These are phyloP conservation scores for Starmerella scarabaei DNA, from an alignment of 805 yeast genomes.

Conservation along the genomic window DNA sequence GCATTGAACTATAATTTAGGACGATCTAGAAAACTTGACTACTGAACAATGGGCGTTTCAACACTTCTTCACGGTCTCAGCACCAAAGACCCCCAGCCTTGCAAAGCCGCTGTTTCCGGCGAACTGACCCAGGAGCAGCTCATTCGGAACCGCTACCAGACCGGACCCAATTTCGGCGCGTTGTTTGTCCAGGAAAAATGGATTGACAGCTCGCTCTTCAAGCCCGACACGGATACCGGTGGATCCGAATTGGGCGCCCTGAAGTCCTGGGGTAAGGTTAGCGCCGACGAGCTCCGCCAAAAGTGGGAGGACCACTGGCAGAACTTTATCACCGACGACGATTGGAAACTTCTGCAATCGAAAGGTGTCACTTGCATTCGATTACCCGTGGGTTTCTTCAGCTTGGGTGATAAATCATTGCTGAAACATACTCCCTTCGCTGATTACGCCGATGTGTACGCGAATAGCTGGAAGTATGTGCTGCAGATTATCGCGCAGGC, in stretches of 20 bases:
- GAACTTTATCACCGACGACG: slow-evolving; percentile 47
- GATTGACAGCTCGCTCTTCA: slow-evolving; percentile 53
- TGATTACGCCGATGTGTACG: slow-evolving; percentile 42
- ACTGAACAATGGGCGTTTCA: slow-evolving; percentile 26
- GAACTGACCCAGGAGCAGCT: slow-evolving; percentile 27
- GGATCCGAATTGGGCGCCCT: slow-evolving; percentile 67
- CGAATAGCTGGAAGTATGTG: slow-evolving; percentile 58
- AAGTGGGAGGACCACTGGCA: slow-evolving; percentile 53
- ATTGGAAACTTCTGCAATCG: slow-evolving; percentile 63
- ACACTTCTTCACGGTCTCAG: slow-evolving; percentile 18
- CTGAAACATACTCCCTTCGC: slow-evolving; percentile 52
- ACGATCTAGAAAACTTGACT: too few species aligned
- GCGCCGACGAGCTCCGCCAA: slow-evolving; percentile 41
- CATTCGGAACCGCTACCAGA: slow-evolving; percentile 34
- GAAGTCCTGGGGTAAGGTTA: slow-evolving; percentile 34
- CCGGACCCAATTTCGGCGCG: slow-evolving; percentile 79
- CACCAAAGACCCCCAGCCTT: slow-evolving; percentile 20
- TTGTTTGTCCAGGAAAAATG: slow-evolving; percentile 69
- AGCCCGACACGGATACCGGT: slow-evolving; percentile 35
- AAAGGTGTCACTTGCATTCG: slow-evolving; percentile 69
- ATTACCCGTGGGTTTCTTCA: slow-evolving; percentile 89
- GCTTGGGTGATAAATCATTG: slow-evolving; percentile 43
- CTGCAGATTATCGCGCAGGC: slow-evolving; percentile 51
- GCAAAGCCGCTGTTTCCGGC: slow-evolving; percentile 25
- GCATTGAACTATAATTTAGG: too few species aligned